Percentiles rank a stretch among this genome's conserved stretches.
Evolutionary conservation across 129 eudicot genomes (phyloP).

Genomic region (Cynara cardunculus): DNA sequence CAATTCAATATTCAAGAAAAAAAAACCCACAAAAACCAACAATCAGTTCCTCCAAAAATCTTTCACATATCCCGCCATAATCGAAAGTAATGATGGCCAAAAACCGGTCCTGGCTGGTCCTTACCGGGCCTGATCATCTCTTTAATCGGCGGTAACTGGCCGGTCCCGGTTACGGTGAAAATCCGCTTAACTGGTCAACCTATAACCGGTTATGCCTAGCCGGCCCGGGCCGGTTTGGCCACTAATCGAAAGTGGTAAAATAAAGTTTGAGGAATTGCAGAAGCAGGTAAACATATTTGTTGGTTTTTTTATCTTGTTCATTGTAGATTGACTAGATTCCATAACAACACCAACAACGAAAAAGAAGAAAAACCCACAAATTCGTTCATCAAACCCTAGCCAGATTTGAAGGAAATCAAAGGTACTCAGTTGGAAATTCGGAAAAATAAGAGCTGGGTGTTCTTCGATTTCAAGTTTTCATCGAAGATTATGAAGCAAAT

Average conservation of each 20-base stretch:
- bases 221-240: no score
- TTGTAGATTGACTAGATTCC: neutral
- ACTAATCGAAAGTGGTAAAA: neutral
- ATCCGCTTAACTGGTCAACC: no score
- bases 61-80: slow-evolving; percentile 37
- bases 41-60: slow-evolving; percentile 34
- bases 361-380: neutral
- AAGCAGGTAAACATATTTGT: neutral
- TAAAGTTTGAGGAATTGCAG: neutral
- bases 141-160: no score
- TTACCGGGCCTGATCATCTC: no score
- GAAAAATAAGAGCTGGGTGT: neutral
- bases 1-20: slow-evolving; percentile 15
- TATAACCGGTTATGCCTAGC: no score
- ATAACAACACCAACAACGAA: neutral
- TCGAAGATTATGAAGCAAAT: slow-evolving; percentile 30
- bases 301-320: neutral
- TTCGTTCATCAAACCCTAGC: slow-evolving; percentile 2
- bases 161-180: no score
- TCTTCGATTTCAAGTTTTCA: no score
- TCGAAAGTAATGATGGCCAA: no score
- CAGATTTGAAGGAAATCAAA: neutral
- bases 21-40: slow-evolving; percentile 13
- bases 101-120: no score
- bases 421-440: neutral